Evolutionary conservation across 768 basidiomycete genomes (phyloP).

Genomic region (Boletus pseudo-olivaceus): DNA sequence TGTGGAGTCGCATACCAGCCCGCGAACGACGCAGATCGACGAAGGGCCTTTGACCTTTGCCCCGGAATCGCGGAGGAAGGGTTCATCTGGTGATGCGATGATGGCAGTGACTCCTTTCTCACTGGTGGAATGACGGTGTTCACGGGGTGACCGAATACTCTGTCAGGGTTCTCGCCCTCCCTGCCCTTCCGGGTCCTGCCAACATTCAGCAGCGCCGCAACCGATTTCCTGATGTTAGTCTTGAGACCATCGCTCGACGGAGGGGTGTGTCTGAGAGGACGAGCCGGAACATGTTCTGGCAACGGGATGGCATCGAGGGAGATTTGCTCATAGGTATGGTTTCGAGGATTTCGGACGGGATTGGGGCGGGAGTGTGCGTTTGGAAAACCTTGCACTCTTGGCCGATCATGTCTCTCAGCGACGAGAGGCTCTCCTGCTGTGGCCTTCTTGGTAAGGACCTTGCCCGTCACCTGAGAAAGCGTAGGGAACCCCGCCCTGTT

Average conservation of each 20-base stretch:
- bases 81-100: neutral
- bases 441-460: slow-evolving; percentile 5
- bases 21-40: slow-evolving; percentile 27
- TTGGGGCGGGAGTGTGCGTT: neutral
- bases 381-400: slow-evolving; percentile 1
- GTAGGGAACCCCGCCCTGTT: slow-evolving; percentile 11
- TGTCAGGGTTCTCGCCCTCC: neutral
- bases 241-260: slow-evolving; percentile 1
- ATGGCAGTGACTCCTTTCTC: slow-evolving; percentile 16
- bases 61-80: neutral
- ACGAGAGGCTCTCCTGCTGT: neutral
- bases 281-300: neutral
- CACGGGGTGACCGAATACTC: slow-evolving; percentile 17
- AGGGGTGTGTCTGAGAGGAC: slow-evolving; percentile 10
- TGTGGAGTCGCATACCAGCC: slow-evolving; percentile 4
- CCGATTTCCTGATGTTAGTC: slow-evolving; percentile 1
- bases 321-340: slow-evolving; percentile 4
- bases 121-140: slow-evolving; percentile 6
- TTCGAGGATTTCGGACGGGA: neutral
- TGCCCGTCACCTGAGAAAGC: slow-evolving; percentile 18
- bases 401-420: neutral
- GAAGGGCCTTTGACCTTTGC: slow-evolving; percentile 9
- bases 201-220: slow-evolving; percentile 5
- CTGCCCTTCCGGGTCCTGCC: slow-evolving; percentile 1
- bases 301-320: slow-evolving; percentile 13